These are phyloP conservation scores for Mortierella sp. DNA, from an alignment of 371 early-diverging fungal species.

Conservation along the genomic window DNA sequence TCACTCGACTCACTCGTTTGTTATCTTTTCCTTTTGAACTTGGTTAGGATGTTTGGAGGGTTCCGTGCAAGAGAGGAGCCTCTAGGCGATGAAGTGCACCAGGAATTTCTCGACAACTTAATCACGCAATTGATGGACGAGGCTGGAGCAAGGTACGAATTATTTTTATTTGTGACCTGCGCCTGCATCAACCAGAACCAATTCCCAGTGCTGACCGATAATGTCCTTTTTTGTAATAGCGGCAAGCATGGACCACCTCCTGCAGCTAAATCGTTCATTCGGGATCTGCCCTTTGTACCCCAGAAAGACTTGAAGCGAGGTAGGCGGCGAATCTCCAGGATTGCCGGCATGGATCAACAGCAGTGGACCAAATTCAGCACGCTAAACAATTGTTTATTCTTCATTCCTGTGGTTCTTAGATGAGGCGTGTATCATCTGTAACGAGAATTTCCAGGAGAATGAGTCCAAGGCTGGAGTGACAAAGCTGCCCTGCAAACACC, in stretches of 20 bases:
- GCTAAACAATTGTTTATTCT: neutral
- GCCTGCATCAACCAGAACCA: too few species aligned
- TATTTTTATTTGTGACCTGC: neutral
- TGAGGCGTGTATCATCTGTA: constrained; percentile 75
- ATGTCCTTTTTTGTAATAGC: neutral
- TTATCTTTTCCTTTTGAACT: neutral
- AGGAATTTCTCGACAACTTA: constrained; percentile 67
- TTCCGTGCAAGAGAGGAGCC: constrained; percentile 61
- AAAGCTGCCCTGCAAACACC: constrained; percentile 77
- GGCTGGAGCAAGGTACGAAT: constrained; percentile 63
- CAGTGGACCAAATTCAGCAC: neutral
- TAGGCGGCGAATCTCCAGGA: constrained; percentile 10
- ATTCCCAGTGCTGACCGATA: neutral
- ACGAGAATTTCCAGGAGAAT: constrained; percentile 65
- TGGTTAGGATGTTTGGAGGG: constrained; percentile 60
- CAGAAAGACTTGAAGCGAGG: constrained; percentile 52
- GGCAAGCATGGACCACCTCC: constrained; percentile 70
- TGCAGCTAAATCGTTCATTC: constrained; percentile 72
- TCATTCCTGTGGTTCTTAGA: constrained; percentile 25
- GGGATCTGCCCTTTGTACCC: constrained; percentile 61
- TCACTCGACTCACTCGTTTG: neutral
- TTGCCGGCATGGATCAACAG: neutral
- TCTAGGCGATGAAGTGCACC: constrained; percentile 59
- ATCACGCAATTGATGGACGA: constrained; percentile 74
- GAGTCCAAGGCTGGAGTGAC: constrained; percentile 60